Evolutionary conservation across 768 basidiomycete genomes (phyloP), one percentile per base, ranked within the genome.

Genomic region (Russula sp.): DNA sequence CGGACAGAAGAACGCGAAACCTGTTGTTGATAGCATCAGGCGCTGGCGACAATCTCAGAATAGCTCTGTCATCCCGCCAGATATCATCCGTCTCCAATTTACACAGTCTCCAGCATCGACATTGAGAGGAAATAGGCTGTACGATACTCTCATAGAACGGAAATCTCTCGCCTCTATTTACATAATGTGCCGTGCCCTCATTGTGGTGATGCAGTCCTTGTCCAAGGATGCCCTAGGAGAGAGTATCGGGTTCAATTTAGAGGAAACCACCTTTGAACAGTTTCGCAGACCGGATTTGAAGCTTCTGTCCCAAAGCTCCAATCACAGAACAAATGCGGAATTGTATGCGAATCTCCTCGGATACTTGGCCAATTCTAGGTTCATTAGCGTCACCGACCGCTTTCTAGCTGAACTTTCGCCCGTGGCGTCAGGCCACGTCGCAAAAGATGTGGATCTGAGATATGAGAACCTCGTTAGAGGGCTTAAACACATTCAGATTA

Each of bases 361-460:
- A 2, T 85, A 90, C 69, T 77, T 96, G 60, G 88, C 93, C 1
- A 87, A 84, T 69, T 79, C 91, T 62, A 92, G 94, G 58, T 98
- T 98, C 69, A 80, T 89, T 68, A 94, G 88, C 63, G 91, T 98
- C n/a, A 93, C 92, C 4, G 94, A 97, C 75, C 85, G 92, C 0
- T 98, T 95, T 73, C 75, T 94, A 57, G 80, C 81, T 1, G 94
- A 95, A 70, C 79, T 98, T 38, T 79, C 78, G 6, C 90, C 90
- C 32, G 80, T 93, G 9, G 82, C 86, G 18, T 80, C 81, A n/a
- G 87, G 85, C 1, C 88, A 90, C 62, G 84, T 92, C 5, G 80
- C 85, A 0, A 93, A 91, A 71, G 94, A 95, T 67, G 76, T 80
- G 46, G 93, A 95, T 69, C 82, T 83, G 66, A 89, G 84, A 70